Base-by-base conservation (phyloP, 495 filamentous ascomycete species). In the Lophiotrema nucula region DNA sequence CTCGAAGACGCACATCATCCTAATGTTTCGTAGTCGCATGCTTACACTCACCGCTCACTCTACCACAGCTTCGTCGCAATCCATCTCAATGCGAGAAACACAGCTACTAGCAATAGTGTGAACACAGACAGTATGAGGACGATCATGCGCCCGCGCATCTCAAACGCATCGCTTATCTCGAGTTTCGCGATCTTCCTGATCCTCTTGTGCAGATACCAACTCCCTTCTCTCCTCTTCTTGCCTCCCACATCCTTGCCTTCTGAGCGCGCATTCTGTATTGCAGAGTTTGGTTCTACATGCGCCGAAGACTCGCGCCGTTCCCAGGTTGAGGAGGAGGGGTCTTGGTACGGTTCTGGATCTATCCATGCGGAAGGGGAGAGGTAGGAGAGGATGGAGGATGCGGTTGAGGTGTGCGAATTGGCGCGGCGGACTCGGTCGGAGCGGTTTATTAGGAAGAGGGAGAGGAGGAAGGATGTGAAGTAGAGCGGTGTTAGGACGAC, bases 391-490 rank as follows among this genome's bases (percentile, higher is more conserved):
- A 47, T 16, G 18, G 33, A 41, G 31, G 19, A 31, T 21, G 37
- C n/a, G 31, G 25, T 18, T 35, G 63, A n/a, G 33, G 41, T 13
- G 52, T 64, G 47, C 22, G 67, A 64, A 25, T 6, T 37, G 43
- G 60, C 46, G 48, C 72, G 72, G 56, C 58, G 67, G 46, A 35
- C 31, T 47, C 70, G 70, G 45, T 71, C 57, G 43, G 47, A 46
- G 26, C 62, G 56, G 48, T 74, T 70, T 3, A 71, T 66, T 11
- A 72, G 43, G 60, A 62, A 62, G 23, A 72, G 66, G 24, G 72
- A 74, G 12, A 74, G 37, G 23, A 74, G 63, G 62, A 74, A 68
- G n/a, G 70, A 68, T 8, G 65, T 61, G 52, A 71, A 66, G 37
- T 64, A 60, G 22, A 74, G 26, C 22, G 72, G 72, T 3, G 67